Conservation (phyloP, 441 rosid species). For the Pelargonium myrrhifolium region DNA sequence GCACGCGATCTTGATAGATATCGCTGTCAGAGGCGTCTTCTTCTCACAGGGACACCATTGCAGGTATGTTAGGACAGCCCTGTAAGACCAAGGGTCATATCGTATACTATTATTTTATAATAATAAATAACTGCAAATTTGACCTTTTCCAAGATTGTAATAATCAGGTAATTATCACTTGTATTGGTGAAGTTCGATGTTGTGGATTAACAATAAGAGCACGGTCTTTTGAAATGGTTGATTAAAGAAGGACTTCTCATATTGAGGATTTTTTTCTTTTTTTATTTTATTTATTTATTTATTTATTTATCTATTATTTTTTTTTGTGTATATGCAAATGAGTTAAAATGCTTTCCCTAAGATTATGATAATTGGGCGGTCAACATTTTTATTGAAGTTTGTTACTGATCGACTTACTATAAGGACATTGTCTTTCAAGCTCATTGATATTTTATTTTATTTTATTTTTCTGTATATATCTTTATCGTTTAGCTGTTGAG, state of each 20-base stretch:
- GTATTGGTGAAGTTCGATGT: neutral
- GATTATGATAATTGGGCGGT: neutral
- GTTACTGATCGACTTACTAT: neutral
- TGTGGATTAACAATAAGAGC: neutral
- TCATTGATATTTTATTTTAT: too few relatives aligned
- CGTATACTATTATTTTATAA: neutral
- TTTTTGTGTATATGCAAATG: neutral
- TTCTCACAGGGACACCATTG: conserved; percentile 98
- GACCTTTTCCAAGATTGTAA: neutral
- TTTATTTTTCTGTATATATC: too few relatives aligned
- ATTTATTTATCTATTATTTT: too few relatives aligned
- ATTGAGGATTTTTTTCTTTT: neutral
- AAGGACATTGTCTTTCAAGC: neutral
- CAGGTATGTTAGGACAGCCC: conserved; percentile 59
- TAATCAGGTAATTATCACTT: neutral
- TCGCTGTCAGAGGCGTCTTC: conserved; percentile 97
- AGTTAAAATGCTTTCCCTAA: neutral
- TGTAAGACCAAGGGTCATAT: conserved; percentile 5
- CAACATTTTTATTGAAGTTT: neutral
- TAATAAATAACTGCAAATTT: too few relatives aligned
- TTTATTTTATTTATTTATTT: too few relatives aligned
- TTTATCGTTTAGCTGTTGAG: neutral
- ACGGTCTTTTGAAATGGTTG: neutral
- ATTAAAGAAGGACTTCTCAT: neutral
- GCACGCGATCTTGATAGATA: conserved; percentile 99